phyloP scores from a whole-genome alignment of 78 protist species.

The Diacronema lutheri region DNA sequence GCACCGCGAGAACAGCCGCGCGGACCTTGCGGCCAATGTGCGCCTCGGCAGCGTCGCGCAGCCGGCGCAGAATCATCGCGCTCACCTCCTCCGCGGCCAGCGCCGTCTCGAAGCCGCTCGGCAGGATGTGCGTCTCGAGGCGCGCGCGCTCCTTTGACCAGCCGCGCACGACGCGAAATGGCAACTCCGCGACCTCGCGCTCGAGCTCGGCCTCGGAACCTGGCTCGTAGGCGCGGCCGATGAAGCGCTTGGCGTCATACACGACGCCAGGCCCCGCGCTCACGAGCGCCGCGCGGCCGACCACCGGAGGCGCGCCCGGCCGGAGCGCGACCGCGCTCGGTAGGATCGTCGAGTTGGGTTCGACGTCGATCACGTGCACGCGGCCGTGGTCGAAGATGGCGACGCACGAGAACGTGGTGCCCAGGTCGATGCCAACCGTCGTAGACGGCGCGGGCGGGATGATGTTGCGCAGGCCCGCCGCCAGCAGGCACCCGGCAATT shows the following conservation, averaged over 20 bases:
- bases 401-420: conserved; percentile 31
- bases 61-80: neutral
- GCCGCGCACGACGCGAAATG: neutral
- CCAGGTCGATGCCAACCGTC: conserved; percentile 39
- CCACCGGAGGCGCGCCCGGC: no score
- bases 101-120: neutral
- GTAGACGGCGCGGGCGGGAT: no score
- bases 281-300: neutral
- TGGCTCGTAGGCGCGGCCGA: neutral
- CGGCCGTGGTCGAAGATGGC: conserved; percentile 18
- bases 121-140: neutral
- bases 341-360: neutral
- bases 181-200: neutral
- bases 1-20: conserved; percentile 14
- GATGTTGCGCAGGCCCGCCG: no score
- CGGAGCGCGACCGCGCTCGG: neutral
- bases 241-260: conserved; percentile 17
- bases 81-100: neutral
- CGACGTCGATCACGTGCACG: neutral
- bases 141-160: neutral
- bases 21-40: neutral
- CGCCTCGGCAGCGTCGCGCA: neutral
- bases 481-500: no score
- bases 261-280: neutral
- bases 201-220: neutral